phyloP scores from a whole-genome alignment of 139 green algal genomes.

The Chlorella sp. region DNA sequence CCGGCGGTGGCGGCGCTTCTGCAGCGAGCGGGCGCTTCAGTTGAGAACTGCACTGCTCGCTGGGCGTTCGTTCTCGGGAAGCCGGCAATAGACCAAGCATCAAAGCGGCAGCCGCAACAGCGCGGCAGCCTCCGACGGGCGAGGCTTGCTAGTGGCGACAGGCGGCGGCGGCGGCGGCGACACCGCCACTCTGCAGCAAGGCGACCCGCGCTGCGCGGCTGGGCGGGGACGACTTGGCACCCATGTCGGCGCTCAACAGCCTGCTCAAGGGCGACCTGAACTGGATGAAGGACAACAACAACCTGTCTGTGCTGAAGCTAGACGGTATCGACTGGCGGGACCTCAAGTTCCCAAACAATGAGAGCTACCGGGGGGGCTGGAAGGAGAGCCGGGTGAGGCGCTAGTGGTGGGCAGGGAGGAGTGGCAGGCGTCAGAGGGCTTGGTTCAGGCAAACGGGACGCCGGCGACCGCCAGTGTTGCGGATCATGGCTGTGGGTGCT shows the following conservation, averaged over 20 bases:
- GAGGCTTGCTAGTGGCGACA: too few species aligned
- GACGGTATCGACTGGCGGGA: slow-evolving; percentile 35
- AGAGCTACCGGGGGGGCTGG: slow-evolving; percentile 62
- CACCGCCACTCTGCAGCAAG: too few species aligned
- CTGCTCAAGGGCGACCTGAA: slow-evolving; percentile 24
- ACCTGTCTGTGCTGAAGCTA: slow-evolving; percentile 37
- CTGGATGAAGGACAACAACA: slow-evolving; percentile 21
- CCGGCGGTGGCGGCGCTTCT: too few species aligned
- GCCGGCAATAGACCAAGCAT: too few species aligned
- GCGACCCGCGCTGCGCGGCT: neutral
- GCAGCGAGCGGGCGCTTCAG: too few species aligned
- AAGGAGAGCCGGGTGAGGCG: slow-evolving; percentile 1
- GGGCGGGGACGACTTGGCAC: neutral
- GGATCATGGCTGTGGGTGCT: neutral
- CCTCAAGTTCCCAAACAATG: slow-evolving; percentile 53
- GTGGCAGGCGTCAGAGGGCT: neutral
- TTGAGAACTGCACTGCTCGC: too few species aligned
- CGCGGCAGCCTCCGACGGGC: too few species aligned
- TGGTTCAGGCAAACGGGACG: neutral
- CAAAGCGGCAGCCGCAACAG: too few species aligned
- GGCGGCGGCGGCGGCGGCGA: too few species aligned
- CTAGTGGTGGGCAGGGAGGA: neutral
- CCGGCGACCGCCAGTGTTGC: neutral
- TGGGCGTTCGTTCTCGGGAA: too few species aligned
- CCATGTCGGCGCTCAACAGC: slow-evolving; percentile 4